phyloP scores from a whole-genome alignment of 2,329 filamentous ascomycete genomes.

The Tolypocladium ovalisporum region DNA sequence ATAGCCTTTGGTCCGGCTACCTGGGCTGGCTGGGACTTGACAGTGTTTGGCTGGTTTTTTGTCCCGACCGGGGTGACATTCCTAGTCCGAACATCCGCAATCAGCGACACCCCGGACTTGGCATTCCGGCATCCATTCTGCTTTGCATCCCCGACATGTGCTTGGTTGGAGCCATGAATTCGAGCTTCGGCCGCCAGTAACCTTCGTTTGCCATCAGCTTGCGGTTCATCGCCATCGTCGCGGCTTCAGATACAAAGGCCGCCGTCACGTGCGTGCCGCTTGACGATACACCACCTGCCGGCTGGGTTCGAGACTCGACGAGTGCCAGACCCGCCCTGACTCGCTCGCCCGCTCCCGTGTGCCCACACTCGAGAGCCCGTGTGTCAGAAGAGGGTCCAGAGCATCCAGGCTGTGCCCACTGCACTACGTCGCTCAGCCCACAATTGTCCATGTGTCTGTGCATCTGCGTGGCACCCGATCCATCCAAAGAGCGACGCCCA shows the following conservation, averaged over 20 bases:
- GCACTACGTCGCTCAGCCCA: background rate
- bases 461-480: background rate
- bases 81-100: background rate
- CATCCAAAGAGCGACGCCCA: background rate
- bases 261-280: background rate
- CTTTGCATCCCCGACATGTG: background rate
- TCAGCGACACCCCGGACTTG: background rate
- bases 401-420: background rate
- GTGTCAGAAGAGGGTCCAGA: background rate
- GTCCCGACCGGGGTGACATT: background rate
- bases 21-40: background rate
- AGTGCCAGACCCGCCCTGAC: slow-evolving; percentile 3
- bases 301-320: background rate
- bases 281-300: background rate
- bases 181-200: background rate
- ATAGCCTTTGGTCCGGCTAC: background rate
- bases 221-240: too few relatives aligned
- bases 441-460: background rate
- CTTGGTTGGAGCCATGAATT: background rate
- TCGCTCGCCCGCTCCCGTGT: background rate
- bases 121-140: background rate
- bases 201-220: background rate
- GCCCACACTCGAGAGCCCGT: background rate
- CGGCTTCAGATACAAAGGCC: background rate
- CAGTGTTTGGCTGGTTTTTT: background rate